Conservation (phyloP, 768 basidiomycete species). For the Pleurotus giganteus region DNA sequence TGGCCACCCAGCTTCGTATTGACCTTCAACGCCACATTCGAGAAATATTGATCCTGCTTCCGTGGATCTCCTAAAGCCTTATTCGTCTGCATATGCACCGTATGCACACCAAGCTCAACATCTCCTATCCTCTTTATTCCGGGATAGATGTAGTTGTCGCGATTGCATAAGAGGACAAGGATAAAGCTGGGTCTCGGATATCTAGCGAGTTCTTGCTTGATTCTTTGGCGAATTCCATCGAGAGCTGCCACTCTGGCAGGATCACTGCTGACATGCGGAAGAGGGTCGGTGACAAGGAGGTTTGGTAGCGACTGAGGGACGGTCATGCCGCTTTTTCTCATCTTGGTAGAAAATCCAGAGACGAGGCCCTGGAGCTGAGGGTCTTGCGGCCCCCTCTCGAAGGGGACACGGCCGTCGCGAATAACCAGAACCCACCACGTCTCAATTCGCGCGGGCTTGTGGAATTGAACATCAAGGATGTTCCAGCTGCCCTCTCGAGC, state of each 20-base stretch:
- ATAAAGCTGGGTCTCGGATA: constrained; percentile 55
- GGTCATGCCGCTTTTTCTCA: constrained; percentile 56
- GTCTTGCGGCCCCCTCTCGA: constrained; percentile 40
- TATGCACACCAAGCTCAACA: constrained; percentile 70
- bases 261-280: constrained; percentile 27
- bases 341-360: constrained; percentile 52
- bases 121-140: constrained; percentile 80
- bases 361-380: constrained; percentile 41
- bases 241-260: constrained; percentile 38
- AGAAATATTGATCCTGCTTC: constrained; percentile 78
- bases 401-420: constrained; percentile 39
- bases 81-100: constrained; percentile 64
- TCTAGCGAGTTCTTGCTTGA: constrained; percentile 30
- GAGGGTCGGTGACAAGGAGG: constrained; percentile 30
- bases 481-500: constrained; percentile 74
- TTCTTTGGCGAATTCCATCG: constrained; percentile 33
- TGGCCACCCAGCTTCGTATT: constrained; percentile 83
- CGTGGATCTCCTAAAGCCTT: constrained; percentile 55
- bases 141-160: constrained; percentile 77
- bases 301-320: constrained; percentile 36
- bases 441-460: constrained; percentile 44
- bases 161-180: constrained; percentile 63
- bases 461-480: constrained; percentile 69
- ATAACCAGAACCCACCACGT: constrained; percentile 72
- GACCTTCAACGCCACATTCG: constrained; percentile 78